Evolutionary conservation across 768 basidiomycete species (phyloP).

Genomic region (Mycena epipterygia): DNA sequence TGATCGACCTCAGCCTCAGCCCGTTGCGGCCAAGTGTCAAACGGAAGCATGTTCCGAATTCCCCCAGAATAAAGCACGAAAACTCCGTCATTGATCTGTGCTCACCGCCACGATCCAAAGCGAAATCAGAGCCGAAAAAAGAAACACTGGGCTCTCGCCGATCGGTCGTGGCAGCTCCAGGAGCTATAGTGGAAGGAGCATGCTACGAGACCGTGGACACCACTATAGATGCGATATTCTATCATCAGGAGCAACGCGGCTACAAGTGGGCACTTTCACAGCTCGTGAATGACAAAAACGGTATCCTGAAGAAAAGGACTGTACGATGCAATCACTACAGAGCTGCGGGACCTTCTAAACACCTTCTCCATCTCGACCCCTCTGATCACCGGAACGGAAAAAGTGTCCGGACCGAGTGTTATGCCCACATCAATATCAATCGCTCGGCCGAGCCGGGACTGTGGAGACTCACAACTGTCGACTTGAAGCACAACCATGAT

Average conservation of each 20-base stretch:
- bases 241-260: neutral
- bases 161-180: neutral
- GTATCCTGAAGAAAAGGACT: neutral
- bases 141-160: neutral
- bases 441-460: neutral
- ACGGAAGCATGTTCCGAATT: neutral
- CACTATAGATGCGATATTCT: neutral
- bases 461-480: neutral
- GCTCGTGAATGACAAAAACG: neutral
- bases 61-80: neutral
- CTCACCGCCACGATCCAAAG: neutral
- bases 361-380: neutral
- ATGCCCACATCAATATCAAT: neutral
- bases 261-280: neutral
- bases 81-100: neutral
- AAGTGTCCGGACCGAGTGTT: neutral
- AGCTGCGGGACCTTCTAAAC: neutral
- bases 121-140: neutral
- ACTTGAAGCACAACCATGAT: neutral
- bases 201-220: neutral
- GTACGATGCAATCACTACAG: slow-evolving; percentile 8
- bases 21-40: neutral
- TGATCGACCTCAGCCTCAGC: neutral
- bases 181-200: neutral
- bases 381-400: neutral